Base-by-base conservation (phyloP, 768 basidiomycete genomes). In the Mycena vitilis region DNA sequence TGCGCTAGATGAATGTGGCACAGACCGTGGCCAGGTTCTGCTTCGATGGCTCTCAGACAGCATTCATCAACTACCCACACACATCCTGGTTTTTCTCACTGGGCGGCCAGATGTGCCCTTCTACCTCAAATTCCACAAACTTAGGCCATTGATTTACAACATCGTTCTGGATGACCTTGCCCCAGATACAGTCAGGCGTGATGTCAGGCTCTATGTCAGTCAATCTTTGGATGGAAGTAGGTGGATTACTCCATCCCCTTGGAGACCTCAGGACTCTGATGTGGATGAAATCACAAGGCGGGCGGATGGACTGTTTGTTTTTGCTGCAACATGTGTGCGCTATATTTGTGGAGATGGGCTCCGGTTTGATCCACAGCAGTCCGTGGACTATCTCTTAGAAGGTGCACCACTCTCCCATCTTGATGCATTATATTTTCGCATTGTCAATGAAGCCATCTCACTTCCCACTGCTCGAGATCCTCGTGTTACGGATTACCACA, bases 1-100 rank as follows among this genome's bases (percentile, higher is more conserved):
- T 38, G 59, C 59, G 3, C 18, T 60, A 34, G 59, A 60, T 48
- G 65, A 66, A 55, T 66, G 65, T 20, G 65, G 65, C 25, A 34
- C 5, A 4, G 52, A 66, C 30, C 58, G n/a, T 1, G 65, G 65
- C 20, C 49, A 55, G 47, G 22, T 36, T 5, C 7, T 66, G 2
- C 57, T 66, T 22, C 51, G 34, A 12, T 66, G 65, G 65, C 65
- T 66, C 40, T 49, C 45, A 2, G 38, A 57, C 23, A 36, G 15
- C n/a, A 66, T 60, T 25, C 6, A 12, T 9, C n/a, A 52, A n/a
- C 36, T 66, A 13, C 65, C 65, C 10, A 51, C 11, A 11, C 13
- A 51, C 37, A 37, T 66, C 37, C 57, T 37, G 2, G 59, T 66
- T 30, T 60, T 66, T 22, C 48, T 66, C 6, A 66, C 65, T 16